These are phyloP conservation scores for Amborella trichopoda DNA, from an alignment of 164 flowering plant genomes.

Conservation along the genomic window DNA sequence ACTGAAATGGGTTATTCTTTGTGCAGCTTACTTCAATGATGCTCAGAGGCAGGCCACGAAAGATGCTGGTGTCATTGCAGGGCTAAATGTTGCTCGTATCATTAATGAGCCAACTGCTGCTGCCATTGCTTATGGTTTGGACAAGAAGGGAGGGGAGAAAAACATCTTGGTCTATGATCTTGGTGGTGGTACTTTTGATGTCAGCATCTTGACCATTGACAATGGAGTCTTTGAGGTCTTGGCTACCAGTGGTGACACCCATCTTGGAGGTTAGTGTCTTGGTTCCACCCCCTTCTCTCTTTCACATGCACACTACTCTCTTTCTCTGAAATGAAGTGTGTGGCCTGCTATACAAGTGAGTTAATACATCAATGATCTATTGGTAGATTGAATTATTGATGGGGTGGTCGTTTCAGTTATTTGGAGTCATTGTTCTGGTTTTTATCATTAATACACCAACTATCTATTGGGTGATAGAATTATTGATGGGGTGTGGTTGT, in stretches of 20 bases:
- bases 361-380: too few relatives aligned
- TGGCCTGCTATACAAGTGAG: neutral
- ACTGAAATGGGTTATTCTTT: too few relatives aligned
- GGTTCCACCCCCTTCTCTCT: neutral
- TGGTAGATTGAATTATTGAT: neutral
- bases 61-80: constrained; percentile 92
- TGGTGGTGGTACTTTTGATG: constrained; percentile 95
- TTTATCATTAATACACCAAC: neutral
- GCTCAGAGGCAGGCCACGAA: constrained; percentile 22
- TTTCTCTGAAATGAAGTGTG: too few relatives aligned
- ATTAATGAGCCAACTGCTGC: constrained; percentile 98
- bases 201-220: constrained; percentile 86
- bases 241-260: constrained; percentile 89
- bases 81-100: constrained; percentile 80
- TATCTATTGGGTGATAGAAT: too few relatives aligned
- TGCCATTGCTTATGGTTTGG: constrained; percentile 88
- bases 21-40: constrained; percentile 81
- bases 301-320: neutral
- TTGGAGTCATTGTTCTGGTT: neutral
- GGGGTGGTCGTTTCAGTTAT: neutral
- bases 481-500: too few relatives aligned
- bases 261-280: constrained; percentile 66
- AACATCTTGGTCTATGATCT: constrained; percentile 93
- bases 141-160: constrained; percentile 92
- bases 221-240: constrained; percentile 96